A percentile compares a stretch with the other conserved stretches of the same genome.
phyloP scores from a whole-genome alignment of 805 yeast genomes.

The Yamadazyma takamatsuzukensis region DNA sequence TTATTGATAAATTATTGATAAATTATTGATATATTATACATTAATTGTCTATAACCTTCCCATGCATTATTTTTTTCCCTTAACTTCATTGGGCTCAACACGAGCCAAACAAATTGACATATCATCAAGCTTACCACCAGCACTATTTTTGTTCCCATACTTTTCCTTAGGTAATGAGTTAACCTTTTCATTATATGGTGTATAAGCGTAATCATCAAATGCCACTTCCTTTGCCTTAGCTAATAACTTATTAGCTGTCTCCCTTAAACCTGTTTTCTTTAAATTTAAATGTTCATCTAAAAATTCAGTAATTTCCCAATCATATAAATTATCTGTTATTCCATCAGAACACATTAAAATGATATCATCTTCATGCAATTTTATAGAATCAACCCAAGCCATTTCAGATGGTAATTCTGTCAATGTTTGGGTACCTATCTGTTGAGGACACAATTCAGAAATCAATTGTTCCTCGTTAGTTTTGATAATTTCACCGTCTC shows the following conservation, averaged over 20 bases:
- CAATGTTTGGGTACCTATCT: constrained; percentile 50
- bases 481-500: constrained; percentile 41
- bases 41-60: neutral
- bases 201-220: constrained; percentile 49
- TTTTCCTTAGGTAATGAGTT: constrained; percentile 34
- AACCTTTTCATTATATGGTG: constrained; percentile 52
- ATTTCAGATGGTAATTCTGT: constrained; percentile 42
- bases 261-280: constrained; percentile 30
- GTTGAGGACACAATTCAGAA: constrained; percentile 47
- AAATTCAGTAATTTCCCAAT: constrained; percentile 41
- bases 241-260: constrained; percentile 38
- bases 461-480: constrained; percentile 47
- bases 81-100: constrained; percentile 21
- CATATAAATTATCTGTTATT: constrained; percentile 49
- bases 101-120: constrained; percentile 49
- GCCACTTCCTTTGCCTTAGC: constrained; percentile 46
- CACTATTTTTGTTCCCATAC: constrained; percentile 28
- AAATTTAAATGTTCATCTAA: constrained; percentile 29
- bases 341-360: constrained; percentile 52
- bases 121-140: constrained; percentile 56
- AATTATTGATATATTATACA: neutral
- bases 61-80: neutral
- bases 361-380: constrained; percentile 39
- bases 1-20: constrained; percentile 1
- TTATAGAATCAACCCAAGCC: constrained; percentile 43